A percentile compares a stretch with the other conserved stretches of the same genome.
phyloP scores from a whole-genome alignment of 2,329 filamentous ascomycete species.

The Talaromyces sp. region DNA sequence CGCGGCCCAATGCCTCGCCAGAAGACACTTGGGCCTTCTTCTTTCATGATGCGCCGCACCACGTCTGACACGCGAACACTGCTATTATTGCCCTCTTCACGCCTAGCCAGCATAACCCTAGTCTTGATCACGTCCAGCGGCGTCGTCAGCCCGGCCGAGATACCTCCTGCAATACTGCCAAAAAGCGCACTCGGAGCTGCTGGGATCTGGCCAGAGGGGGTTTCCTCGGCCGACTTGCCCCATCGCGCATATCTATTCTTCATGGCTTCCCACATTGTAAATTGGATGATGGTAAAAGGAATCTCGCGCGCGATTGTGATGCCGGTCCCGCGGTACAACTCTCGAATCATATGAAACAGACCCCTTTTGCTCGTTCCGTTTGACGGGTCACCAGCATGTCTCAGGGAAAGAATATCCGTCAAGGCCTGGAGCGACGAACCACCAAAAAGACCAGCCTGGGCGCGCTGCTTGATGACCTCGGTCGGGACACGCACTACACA shows the following conservation, averaged over 20 bases:
- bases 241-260: slow-evolving; percentile 52
- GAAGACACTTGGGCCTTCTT: slow-evolving; percentile 43
- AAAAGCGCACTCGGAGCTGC: slow-evolving; percentile 78
- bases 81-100: slow-evolving; percentile 46
- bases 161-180: slow-evolving; percentile 74
- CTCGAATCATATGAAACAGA: slow-evolving; percentile 61
- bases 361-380: slow-evolving; percentile 35
- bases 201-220: slow-evolving; percentile 46
- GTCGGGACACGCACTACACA: slow-evolving; percentile 91
- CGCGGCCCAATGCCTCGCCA: slow-evolving; percentile 63
- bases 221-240: slow-evolving; percentile 21
- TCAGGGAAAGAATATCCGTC: slow-evolving; percentile 59
- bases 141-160: slow-evolving; percentile 84
- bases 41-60: slow-evolving; percentile 56
- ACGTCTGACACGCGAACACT: slow-evolving; percentile 43
- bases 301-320: slow-evolving; percentile 95
- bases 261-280: slow-evolving; percentile 92
- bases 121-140: slow-evolving; percentile 97
- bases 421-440: slow-evolving; percentile 64
- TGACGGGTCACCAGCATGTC: slow-evolving; percentile 30
- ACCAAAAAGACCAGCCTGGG: slow-evolving; percentile 79
- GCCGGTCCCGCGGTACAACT: slow-evolving; percentile 86
- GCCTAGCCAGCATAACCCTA: slow-evolving; percentile 79
- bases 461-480: slow-evolving; percentile 94
- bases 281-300: slow-evolving; percentile 95